Conservation (phyloP, 2,329 filamentous ascomycete genomes). For the Fusarium anthophilum region DNA sequence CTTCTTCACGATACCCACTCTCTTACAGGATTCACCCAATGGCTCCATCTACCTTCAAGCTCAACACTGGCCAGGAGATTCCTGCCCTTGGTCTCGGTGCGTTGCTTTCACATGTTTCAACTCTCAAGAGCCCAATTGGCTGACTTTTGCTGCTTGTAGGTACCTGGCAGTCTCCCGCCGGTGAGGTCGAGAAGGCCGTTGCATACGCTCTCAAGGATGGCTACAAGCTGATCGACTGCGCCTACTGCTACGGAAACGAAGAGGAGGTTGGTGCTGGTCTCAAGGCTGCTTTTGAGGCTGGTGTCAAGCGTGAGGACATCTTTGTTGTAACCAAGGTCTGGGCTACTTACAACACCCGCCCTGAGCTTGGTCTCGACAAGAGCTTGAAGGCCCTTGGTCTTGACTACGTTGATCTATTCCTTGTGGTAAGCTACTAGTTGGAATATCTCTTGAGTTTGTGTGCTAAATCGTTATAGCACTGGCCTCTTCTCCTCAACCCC, state of each 20-base stretch:
- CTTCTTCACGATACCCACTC: conserved; percentile 3
- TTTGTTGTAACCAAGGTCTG: conserved; percentile 90
- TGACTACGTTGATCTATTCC: conserved; percentile 82
- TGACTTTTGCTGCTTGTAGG: conserved; percentile 51
- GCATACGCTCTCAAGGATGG: conserved; percentile 65
- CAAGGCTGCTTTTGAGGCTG: conserved; percentile 74
- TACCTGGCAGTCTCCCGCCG: conserved; percentile 71
- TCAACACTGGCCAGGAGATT: conserved; percentile 72
- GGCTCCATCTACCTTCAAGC: conserved; percentile 66
- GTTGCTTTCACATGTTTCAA: conserved; percentile 27
- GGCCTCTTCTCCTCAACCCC: conserved; percentile 84
- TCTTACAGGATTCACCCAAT: conserved; percentile 48
- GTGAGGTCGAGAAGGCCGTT: conserved; percentile 67
- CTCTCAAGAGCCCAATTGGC: conserved; percentile 1
- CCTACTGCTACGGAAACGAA: conserved; percentile 84
- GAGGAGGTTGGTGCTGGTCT: conserved; percentile 83
- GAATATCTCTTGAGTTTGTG: no score
- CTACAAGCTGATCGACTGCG: conserved; percentile 73
- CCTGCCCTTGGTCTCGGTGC: conserved; percentile 71
- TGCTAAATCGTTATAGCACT: conserved; percentile 64
- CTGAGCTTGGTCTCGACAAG: conserved; percentile 75
- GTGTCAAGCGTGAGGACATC: conserved; percentile 79
- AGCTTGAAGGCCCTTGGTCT: conserved; percentile 78
- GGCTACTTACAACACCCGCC: conserved; percentile 79
- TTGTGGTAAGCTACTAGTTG: conserved; percentile 62